Evolutionary conservation across 2,329 filamentous ascomycete genomes (phyloP), one percentile per base, ranked within the genome.

Genomic region (Shiraia bambusicola): DNA sequence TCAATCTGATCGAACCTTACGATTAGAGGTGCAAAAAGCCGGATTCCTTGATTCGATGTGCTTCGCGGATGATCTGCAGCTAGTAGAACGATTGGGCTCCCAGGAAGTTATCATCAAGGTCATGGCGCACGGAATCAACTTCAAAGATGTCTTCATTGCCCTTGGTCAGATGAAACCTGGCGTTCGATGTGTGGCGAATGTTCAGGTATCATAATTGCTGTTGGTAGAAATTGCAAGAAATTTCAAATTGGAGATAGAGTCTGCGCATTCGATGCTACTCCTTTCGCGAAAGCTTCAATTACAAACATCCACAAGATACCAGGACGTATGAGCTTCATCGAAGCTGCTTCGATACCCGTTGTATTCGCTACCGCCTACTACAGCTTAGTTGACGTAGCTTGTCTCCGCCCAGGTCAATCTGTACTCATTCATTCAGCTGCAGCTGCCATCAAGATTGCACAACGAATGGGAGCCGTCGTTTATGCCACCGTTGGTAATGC

Each of bases 131-230:
- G 54, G 52, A 2, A 34, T 59, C 17, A 59, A 52, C 24, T 51
- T 37, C 35, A 47, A 47, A 16, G 58, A 63, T 28, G 15, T 52
- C 15, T 29, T 52, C 7, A 33, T 52, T 10, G 41, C 52, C 3
- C 39, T 54, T 6, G 69, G 69, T 4, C 66, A 69, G 47, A 47
- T 6, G 42, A 50, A 14, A 16, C 27, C 2, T 42, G n/a, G n/a
- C n/a, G n/a, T n/a, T n/a, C n/a, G n/a, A n/a, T 51, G 15, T 52
- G 47, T 11, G 47, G 28, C 9, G 48, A 51, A 9, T 52, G 43
- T 13, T 49, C 53, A 12, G 55, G 55, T 24, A 22, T 52, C 11
- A 45, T 58, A n/a, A 14, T 34, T 2, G 27, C 25, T 31, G 38
- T 25, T 11, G 37, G 38, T 3, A 31, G 28, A n/a, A 17, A 8